These are phyloP conservation scores for Nitzschia sp. DNA, from an alignment of 108 stramenopile species.

Conservation along the genomic window DNA sequence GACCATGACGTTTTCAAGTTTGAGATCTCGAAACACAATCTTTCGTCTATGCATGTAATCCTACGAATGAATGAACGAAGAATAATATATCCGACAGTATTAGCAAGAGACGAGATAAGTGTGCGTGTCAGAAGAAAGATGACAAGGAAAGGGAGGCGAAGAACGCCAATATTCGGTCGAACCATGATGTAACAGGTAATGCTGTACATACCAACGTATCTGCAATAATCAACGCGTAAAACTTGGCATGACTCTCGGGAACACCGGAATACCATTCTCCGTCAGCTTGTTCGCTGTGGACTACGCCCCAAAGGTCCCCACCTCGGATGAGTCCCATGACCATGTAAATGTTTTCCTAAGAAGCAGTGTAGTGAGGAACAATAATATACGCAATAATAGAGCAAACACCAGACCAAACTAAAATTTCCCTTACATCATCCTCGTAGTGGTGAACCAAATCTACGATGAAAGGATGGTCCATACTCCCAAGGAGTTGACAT, in stretches of 20 bases:
- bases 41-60: slow-evolving; percentile 78
- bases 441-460: slow-evolving; percentile 66
- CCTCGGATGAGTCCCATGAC: slow-evolving; percentile 66
- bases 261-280: slow-evolving; percentile 58
- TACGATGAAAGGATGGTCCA: slow-evolving; percentile 90
- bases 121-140: neutral
- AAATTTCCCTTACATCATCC: slow-evolving; percentile 24
- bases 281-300: slow-evolving; percentile 48
- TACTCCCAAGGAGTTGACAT: slow-evolving; percentile 71
- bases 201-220: slow-evolving; percentile 53
- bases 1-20: slow-evolving; percentile 81
- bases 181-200: neutral
- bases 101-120: too few species aligned
- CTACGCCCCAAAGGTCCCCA: slow-evolving; percentile 78
- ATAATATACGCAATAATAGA: neutral
- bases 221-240: slow-evolving; percentile 10
- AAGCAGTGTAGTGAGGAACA: slow-evolving; percentile 16
- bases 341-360: slow-evolving; percentile 56
- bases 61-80: too few species aligned
- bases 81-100: too few species aligned
- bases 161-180: neutral
- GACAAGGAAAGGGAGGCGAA: too few species aligned
- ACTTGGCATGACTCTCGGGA: slow-evolving; percentile 19
- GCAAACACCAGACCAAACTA: neutral
- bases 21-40: slow-evolving; percentile 93